Base-by-base conservation (phyloP, 495 filamentous ascomycete species). In the Cenococcum geophilum region DNA sequence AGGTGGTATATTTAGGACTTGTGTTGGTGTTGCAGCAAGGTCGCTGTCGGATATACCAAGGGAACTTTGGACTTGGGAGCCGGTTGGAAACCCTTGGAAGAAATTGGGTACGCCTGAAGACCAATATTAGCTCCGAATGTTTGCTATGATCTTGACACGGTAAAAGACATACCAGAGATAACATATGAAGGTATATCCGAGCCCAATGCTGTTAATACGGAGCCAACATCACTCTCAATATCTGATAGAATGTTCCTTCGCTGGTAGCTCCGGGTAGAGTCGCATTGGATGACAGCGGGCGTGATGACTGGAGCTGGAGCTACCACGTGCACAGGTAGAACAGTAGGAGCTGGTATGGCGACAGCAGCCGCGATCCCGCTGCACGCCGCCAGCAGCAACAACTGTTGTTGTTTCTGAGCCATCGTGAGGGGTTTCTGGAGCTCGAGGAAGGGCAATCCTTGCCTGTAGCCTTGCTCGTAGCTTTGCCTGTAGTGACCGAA, bases 1-100 rank as follows among this genome's bases (percentile, higher is more conserved):
- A n/a, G 80, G 79, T 74, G 86, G 85, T 10, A 91, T 73, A 64
- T 90, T 89, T 54, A 91, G 69, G 18, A 87, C 86, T 62, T 89
- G 80, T 1, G 88, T 86, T 0, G 88, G 87, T 40, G 80, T 71
- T 5, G 83, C 80, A 14, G 69, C 76, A 22, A 89, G 70, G n/a
- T 84, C 78, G 12, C 67, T 67, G 55, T 81, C 76, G 54, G 78
- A 72, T 45, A 91, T 73, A 1, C 83, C 81, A 2, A 89, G 74
- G 43, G 78, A 78, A 59, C 77, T 85, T 64, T 77, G 71, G 5
- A 88, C 86, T 4, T 75, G 74, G 25, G 74, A 71, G 35, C 86
- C 84, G 35, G 78, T 83, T 1, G 86, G 86, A 55, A 89, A 81
- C 60, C 78, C 79, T 61, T 86, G 82, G 74, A 87, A 88, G 75